Conservation (phyloP, 176 grass and related monocot genomes). For the Oryza brachyantha region DNA sequence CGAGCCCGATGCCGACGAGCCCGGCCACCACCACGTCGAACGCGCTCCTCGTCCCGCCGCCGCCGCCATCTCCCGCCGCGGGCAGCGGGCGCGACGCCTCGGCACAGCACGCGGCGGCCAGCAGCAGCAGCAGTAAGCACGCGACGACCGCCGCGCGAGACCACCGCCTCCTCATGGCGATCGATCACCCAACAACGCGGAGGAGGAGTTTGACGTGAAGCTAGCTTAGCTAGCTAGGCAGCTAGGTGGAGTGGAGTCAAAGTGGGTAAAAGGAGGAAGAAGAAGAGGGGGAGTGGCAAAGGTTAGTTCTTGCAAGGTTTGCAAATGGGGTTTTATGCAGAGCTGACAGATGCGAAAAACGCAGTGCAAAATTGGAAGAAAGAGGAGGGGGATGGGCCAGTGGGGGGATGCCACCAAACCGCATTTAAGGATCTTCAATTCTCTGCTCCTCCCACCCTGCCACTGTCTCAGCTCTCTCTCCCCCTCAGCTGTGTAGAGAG, state of each 20-base stretch:
- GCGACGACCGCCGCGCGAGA: constrained; percentile 40
- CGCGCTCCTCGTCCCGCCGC: neutral
- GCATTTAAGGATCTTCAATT: constrained; percentile 79
- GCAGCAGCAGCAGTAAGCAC: constrained; percentile 39
- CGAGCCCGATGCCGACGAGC: constrained; percentile 37
- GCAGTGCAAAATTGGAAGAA: neutral
- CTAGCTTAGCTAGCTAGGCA: neutral
- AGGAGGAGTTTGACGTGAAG: neutral
- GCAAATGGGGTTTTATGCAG: constrained; percentile 37
- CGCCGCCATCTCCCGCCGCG: neutral
- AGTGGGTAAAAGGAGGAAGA: constrained; percentile 39
- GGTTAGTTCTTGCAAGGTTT: neutral
- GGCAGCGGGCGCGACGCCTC: neutral
- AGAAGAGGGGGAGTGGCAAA: no score
- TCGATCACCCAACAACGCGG: neutral
- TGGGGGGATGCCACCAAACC: constrained; percentile 54
- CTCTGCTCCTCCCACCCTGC: constrained; percentile 32
- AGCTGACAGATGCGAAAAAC: no score
- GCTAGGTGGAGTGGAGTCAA: constrained; percentile 39
- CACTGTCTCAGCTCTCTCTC: constrained; percentile 17
- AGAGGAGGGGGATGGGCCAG: neutral
- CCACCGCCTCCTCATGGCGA: constrained; percentile 54
- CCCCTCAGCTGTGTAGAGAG: neutral
- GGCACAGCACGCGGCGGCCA: constrained; percentile 33
- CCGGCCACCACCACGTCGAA: constrained; percentile 38